Conservation (phyloP, 768 basidiomycete genomes). For the Pleurotus ostreatus region DNA sequence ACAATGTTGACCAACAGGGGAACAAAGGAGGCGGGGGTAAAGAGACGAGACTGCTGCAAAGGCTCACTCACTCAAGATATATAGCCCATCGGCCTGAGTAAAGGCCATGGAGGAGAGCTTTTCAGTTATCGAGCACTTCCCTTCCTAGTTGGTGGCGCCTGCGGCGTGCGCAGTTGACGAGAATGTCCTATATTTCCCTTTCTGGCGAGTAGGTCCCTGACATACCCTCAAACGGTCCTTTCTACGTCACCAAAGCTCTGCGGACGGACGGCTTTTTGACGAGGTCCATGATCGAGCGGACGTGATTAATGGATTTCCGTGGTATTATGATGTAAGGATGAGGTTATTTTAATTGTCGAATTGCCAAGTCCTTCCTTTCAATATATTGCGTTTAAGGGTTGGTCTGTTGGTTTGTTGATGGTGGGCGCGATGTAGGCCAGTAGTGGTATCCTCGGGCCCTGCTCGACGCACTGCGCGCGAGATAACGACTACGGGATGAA, state of each 20-base stretch:
- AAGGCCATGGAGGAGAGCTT: background rate
- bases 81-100: background rate
- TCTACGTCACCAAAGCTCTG: background rate
- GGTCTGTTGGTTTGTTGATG: too few species aligned
- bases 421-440: too few species aligned
- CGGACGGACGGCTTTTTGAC: too few species aligned
- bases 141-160: too few species aligned
- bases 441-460: too few species aligned
- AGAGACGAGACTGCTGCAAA: background rate
- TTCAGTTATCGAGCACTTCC: too few species aligned
- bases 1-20: background rate
- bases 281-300: constrained; percentile 2
- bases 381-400: too few species aligned
- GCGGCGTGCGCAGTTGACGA: constrained; percentile 3
- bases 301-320: background rate
- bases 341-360: background rate
- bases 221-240: background rate
- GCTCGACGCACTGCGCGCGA: too few species aligned
- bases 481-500: too few species aligned
- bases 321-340: constrained; percentile 3
- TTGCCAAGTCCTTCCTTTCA: background rate
- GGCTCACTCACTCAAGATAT: background rate
- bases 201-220: background rate
- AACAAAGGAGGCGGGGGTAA: background rate
- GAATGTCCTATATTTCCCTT: background rate